Conservation (phyloP, 2,329 filamentous ascomycete species). For the Fusarium anthophilum region DNA sequence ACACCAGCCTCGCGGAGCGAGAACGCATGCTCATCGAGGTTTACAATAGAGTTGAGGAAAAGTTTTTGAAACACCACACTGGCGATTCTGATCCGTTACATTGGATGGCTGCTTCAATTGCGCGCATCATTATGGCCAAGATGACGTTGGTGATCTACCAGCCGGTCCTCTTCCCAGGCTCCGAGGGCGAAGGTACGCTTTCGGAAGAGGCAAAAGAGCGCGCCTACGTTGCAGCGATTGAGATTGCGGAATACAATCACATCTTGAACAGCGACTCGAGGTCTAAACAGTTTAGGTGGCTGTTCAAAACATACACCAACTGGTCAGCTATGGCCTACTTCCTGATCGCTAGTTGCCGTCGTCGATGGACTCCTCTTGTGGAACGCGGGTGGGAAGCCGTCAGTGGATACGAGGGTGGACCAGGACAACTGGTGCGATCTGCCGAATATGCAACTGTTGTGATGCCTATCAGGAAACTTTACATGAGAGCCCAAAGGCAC, state of each 20-base stretch:
- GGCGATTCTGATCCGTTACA: slow-evolving; percentile 63
- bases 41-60: slow-evolving; percentile 63
- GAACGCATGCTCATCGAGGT: slow-evolving; percentile 61
- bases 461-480: slow-evolving; percentile 64
- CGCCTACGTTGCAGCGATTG: slow-evolving; percentile 76
- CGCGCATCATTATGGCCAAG: slow-evolving; percentile 78
- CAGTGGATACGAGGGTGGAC: slow-evolving; percentile 50
- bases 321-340: slow-evolving; percentile 63
- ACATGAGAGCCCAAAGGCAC: slow-evolving; percentile 61
- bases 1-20: slow-evolving; percentile 47
- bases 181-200: slow-evolving; percentile 62
- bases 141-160: slow-evolving; percentile 82
- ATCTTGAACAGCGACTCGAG: slow-evolving; percentile 69
- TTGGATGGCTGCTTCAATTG: slow-evolving; percentile 74
- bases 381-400: slow-evolving; percentile 62
- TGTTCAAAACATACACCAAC: slow-evolving; percentile 61
- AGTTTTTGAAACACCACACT: slow-evolving; percentile 63
- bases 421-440: slow-evolving; percentile 56
- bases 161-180: slow-evolving; percentile 71
- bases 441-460: slow-evolving; percentile 60
- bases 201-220: slow-evolving; percentile 72
- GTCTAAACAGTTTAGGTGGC: slow-evolving; percentile 58
- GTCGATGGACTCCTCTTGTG: slow-evolving; percentile 59
- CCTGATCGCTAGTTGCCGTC: slow-evolving; percentile 56
- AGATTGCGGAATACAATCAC: slow-evolving; percentile 76